phyloP scores from a whole-genome alignment of 2,329 filamentous ascomycete genomes.

The Chaetomiaceae sp. region DNA sequence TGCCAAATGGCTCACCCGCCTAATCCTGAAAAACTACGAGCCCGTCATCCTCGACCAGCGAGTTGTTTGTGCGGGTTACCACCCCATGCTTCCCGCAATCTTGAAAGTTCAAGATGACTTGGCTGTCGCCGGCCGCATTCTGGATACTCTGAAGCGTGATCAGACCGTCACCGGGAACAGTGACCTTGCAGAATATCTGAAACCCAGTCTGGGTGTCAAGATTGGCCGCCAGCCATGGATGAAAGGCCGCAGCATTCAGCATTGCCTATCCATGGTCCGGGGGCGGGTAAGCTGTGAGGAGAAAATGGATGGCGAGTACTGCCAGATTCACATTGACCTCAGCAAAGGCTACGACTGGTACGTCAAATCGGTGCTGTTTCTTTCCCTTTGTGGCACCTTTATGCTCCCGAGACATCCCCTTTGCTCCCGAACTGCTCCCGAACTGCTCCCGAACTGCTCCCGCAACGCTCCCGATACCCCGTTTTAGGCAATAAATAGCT shows the following conservation, averaged over 20 bases:
- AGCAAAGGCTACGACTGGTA: conserved; percentile 45
- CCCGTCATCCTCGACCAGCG: conserved; percentile 58
- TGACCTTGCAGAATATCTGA: conserved; percentile 36
- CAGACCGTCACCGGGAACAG: conserved; percentile 25
- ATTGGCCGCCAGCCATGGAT: conserved; percentile 60
- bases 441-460: too few relatives aligned
- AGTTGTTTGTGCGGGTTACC: conserved; percentile 55
- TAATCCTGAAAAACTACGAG: conserved; percentile 72
- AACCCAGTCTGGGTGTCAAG: conserved; percentile 56
- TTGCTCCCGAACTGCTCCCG: too few relatives aligned
- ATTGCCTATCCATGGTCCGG: conserved; percentile 63
- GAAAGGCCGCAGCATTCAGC: conserved; percentile 66
- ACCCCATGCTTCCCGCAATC: conserved; percentile 65
- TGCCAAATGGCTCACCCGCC: conserved; percentile 80
- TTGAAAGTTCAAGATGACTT: conserved; percentile 68
- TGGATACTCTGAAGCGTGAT: conserved; percentile 37
- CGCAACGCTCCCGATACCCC: too few relatives aligned
- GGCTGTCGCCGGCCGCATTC: conserved; percentile 50
- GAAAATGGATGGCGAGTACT: conserved; percentile 87
- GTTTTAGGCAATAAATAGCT: too few relatives aligned
- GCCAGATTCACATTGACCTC: conserved; percentile 77
- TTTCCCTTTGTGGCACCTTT: too few relatives aligned
- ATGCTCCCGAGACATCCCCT: too few relatives aligned
- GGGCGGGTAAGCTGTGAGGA: conserved; percentile 67
- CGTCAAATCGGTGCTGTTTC: too few relatives aligned